Evolutionary conservation across 169 alveolate genomes (phyloP).

Genomic region (Babesia gibsoni): DNA sequence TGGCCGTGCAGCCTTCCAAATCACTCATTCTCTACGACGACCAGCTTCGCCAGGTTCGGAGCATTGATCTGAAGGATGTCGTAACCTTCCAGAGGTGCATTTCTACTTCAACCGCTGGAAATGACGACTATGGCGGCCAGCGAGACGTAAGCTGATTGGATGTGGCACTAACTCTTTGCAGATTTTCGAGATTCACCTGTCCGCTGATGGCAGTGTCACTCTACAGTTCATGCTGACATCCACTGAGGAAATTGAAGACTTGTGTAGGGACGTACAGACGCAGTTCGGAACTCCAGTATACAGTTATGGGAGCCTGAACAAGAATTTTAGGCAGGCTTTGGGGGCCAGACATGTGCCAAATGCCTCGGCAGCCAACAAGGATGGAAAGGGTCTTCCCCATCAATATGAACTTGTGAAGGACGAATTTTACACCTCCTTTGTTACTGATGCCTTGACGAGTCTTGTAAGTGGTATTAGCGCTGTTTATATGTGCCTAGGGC

Average conservation of each 20-base stretch:
- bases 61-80: slow-evolving; percentile 41
- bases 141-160: no score
- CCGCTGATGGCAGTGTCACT: neutral
- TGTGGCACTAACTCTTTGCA: no score
- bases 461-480: slow-evolving; percentile 2
- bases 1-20: slow-evolving; percentile 31
- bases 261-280: slow-evolving; percentile 22
- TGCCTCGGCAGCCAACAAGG: neutral
- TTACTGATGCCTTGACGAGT: neutral
- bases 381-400: neutral
- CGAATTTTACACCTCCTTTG: neutral
- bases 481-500: neutral
- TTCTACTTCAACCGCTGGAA: no score
- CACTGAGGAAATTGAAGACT: slow-evolving; percentile 30
- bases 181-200: slow-evolving; percentile 31
- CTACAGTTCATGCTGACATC: slow-evolving; percentile 27
- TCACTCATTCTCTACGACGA: slow-evolving; percentile 36
- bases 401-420: slow-evolving; percentile 13
- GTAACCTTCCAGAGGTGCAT: slow-evolving; percentile 38
- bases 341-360: neutral
- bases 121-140: no score
- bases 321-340: slow-evolving; percentile 20
- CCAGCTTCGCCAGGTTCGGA: slow-evolving; percentile 27
- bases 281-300: slow-evolving; percentile 53
- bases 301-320: slow-evolving; percentile 48